phyloP scores from a whole-genome alignment of 805 yeast genomes.

The Yarrowia bubula region DNA sequence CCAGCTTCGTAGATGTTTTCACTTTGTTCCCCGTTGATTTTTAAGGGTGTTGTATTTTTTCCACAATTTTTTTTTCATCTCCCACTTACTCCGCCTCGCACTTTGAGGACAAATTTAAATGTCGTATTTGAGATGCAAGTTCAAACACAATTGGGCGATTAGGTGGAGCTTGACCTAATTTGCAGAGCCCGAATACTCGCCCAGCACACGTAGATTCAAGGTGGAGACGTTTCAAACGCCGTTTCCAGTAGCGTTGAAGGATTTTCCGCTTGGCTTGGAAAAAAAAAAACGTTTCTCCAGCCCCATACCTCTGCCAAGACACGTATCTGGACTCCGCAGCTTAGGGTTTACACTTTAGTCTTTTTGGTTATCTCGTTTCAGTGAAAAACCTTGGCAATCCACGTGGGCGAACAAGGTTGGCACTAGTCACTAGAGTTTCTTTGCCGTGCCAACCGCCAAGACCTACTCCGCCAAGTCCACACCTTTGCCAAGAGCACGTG shows the following conservation, averaged over 20 bases:
- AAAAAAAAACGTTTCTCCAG: background rate
- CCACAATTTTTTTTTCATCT: background rate
- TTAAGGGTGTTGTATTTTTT: background rate
- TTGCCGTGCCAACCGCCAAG: conserved; percentile 9
- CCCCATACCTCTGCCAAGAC: conserved; percentile 9
- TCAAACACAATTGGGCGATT: conserved; percentile 1
- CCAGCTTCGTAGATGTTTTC: background rate
- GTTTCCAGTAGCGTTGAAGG: background rate
- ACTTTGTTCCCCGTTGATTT: background rate
- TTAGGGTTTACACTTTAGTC: background rate
- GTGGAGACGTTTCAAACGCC: background rate
- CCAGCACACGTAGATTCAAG: no score
- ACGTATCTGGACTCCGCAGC: background rate
- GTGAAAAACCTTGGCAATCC: conserved; percentile 22
- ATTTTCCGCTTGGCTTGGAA: background rate
- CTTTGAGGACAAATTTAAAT: background rate
- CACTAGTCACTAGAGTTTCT: background rate
- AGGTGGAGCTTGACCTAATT: background rate
- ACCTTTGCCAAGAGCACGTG: conserved; percentile 19
- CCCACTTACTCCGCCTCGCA: background rate
- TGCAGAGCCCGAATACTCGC: no score
- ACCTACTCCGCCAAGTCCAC: background rate
- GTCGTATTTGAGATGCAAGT: conserved; percentile 7
- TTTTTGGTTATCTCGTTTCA: conserved; percentile 6
- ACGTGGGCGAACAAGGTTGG: background rate